These are phyloP conservation scores for Piromyces sp. DNA, from an alignment of 192 early-diverging fungal species.

Conservation along the genomic window DNA sequence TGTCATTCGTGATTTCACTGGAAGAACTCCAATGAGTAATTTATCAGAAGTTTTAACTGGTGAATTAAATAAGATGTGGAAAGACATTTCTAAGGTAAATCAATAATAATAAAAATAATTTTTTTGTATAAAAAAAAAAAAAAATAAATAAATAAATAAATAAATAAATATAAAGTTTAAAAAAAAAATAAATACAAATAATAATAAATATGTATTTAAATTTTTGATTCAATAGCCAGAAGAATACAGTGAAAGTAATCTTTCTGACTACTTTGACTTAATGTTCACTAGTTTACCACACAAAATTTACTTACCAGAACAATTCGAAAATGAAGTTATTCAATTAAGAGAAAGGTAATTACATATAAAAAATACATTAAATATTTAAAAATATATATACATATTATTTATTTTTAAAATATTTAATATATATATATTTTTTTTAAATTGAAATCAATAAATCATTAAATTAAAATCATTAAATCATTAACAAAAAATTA, in stretches of 20 bases:
- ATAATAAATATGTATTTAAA: too few species aligned
- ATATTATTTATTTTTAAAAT: too few species aligned
- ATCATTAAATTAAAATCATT: too few species aligned
- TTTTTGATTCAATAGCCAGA: conserved; percentile 36
- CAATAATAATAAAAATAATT: conserved; percentile 1
- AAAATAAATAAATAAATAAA: too few species aligned
- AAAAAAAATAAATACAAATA: too few species aligned
- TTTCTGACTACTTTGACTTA: conserved; percentile 83
- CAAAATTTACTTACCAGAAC: conserved; percentile 65
- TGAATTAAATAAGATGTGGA: conserved; percentile 87
- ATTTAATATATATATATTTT: not conserved
- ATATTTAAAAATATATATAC: too few species aligned
- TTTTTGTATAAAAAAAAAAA: too few species aligned
- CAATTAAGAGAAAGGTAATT: conserved; percentile 48
- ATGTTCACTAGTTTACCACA: conserved; percentile 78
- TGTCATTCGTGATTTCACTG: conserved; percentile 90
- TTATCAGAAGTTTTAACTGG: conserved; percentile 55
- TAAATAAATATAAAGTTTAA: too few species aligned
- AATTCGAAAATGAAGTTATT: conserved; percentile 56
- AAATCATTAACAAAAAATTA: too few species aligned
- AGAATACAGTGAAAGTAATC: conserved; percentile 51
- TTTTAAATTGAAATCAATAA: too few species aligned
- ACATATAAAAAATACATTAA: too few species aligned
- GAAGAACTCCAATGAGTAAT: conserved; percentile 64
- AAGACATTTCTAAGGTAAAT: conserved; percentile 62